Conservation (phyloP, 441 rosid genomes). For the Mallotus japonicus region DNA sequence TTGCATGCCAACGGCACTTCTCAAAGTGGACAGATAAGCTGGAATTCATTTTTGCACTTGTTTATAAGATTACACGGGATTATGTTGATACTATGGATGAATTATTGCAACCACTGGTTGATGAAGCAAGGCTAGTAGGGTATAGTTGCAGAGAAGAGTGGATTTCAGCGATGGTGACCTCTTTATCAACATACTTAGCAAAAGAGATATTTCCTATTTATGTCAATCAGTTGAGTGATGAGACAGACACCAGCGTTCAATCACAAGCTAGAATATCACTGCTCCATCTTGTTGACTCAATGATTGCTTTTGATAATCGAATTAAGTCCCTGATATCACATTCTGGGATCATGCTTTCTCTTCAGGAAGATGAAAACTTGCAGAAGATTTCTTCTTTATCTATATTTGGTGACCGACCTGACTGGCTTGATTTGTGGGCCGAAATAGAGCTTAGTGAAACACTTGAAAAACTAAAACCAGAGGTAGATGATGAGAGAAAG, state of each 20-base stretch:
- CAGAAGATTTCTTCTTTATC: conserved; percentile 72
- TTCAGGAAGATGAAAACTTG: conserved; percentile 64
- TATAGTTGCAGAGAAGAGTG: conserved; percentile 96
- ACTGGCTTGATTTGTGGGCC: conserved; percentile 93
- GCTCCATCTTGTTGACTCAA: conserved; percentile 88
- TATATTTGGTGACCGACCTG: conserved; percentile 81
- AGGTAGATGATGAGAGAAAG: conserved; percentile 55
- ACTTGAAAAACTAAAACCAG: conserved; percentile 55
- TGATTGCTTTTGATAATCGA: conserved; percentile 77
- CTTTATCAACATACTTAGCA: conserved; percentile 65
- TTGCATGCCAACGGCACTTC: conserved; percentile 73
- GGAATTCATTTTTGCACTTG: conserved; percentile 84
- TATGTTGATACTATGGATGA: conserved; percentile 91
- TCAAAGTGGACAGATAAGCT: conserved; percentile 75
- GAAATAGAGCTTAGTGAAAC: conserved; percentile 69
- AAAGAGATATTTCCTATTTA: conserved; percentile 72
- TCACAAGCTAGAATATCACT: conserved; percentile 65
- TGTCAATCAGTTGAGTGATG: conserved; percentile 58
- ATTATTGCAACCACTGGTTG: conserved; percentile 87
- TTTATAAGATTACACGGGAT: conserved; percentile 76
- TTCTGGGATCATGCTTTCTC: conserved; percentile 67
- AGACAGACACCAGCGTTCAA: conserved; percentile 30
- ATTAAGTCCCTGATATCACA: conserved; percentile 68
- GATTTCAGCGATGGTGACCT: conserved; percentile 81
- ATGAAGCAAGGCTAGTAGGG: conserved; percentile 77